Evolutionary conservation across 805 yeast species (phyloP), one percentile per base, ranked within the genome.

Genomic region (Priceomyces haplophilus): DNA sequence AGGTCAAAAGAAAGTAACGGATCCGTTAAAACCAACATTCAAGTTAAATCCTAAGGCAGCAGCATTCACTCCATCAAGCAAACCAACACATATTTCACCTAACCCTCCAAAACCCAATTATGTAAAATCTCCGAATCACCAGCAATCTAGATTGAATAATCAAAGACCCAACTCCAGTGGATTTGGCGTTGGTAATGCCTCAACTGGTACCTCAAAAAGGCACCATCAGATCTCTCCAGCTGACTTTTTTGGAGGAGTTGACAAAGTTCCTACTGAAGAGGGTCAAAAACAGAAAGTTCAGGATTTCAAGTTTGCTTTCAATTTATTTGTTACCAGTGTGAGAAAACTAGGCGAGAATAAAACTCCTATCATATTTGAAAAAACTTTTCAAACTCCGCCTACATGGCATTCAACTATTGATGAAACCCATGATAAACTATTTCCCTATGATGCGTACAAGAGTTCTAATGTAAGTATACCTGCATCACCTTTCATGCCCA

Each of bases 321-420:
- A 75, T 55, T 64, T 82, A 49, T 76, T 83, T 47, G 49, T 69
- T 13, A 72, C 75, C 20, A 69, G 79, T 3, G 72, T 72, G 42
- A 61, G 47, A 51, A 60, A 46, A 45, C 55, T 53, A 40, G 55
- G 42, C 36, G 56, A 40, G 24, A 54, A 48, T 15, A 43, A 49
- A 1, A 44, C 56, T 3, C 59, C 64, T 11, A 51, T 61, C 6
- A 49, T 52, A 3, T 68, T 82, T 46, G 89, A 82, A 50, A 79
- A 71, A 52, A 81, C 93, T 5, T 87, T 76, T 59, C 71, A 72
- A 32, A 83, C 91, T 0, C 82, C 87, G 7, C 95, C 95, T 40
- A 83, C 90, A 0, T 86, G 95, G 95, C 70, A 73, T 17, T 65
- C 75, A 37, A 79, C 81, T 2, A 61, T 75, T 18, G 85, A 79